phyloP scores from a whole-genome alignment of 1,139 yeast species.

The Geotrichum klebahnii region DNA sequence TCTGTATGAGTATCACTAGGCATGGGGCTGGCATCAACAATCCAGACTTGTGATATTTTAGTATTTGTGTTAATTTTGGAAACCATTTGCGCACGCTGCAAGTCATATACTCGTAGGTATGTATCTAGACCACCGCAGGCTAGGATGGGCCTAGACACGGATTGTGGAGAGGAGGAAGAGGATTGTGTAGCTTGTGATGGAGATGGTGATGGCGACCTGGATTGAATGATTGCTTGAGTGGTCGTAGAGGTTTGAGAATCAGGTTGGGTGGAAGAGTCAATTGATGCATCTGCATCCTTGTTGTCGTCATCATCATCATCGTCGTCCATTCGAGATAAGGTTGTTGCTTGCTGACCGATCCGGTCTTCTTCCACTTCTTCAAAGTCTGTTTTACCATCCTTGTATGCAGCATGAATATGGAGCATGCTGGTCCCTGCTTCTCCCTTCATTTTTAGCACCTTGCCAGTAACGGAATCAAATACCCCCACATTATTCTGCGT shows the following conservation, averaged over 20 bases:
- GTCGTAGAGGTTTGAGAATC: neutral
- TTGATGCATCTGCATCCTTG: neutral
- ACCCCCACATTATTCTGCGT: constrained; percentile 31
- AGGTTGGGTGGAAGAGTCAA: neutral
- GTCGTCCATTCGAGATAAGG: neutral
- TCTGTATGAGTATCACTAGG: constrained; percentile 10
- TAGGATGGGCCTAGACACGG: constrained; percentile 29
- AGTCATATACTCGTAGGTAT: constrained; percentile 66
- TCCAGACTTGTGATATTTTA: constrained; percentile 52
- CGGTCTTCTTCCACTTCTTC: constrained; percentile 14
- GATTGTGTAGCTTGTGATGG: constrained; percentile 22
- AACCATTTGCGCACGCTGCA: constrained; percentile 52
- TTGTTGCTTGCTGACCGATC: neutral
- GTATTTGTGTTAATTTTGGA: constrained; percentile 67
- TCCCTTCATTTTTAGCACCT: constrained; percentile 26
- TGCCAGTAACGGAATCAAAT: constrained; percentile 27
- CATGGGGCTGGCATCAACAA: constrained; percentile 38
- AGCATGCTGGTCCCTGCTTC: constrained; percentile 27
- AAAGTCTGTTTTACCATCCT: constrained; percentile 3
- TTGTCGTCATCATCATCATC: constrained; percentile 15
- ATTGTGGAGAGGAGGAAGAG: neutral
- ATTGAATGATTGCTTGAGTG: neutral
- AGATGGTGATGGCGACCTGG: constrained; percentile 26
- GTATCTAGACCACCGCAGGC: constrained; percentile 74
- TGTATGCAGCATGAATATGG: constrained; percentile 6